Conservation (phyloP, 2,329 filamentous ascomycete species). For the Pseudogymnoascus destructans region DNA sequence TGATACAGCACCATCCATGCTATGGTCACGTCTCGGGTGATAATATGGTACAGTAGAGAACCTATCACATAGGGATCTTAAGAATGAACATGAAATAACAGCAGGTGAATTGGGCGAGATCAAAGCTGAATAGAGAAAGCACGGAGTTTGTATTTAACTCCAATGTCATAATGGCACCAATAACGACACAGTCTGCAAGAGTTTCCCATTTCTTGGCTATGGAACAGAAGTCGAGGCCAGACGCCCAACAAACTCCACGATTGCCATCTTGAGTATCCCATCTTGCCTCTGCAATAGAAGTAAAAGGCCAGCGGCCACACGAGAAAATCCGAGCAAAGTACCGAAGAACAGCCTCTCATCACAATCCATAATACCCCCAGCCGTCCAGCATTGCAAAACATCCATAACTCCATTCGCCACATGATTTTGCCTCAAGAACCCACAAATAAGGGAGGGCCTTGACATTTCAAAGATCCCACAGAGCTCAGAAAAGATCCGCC, state of each 20-base stretch:
- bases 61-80: background rate
- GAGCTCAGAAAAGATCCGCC: background rate
- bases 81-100: background rate
- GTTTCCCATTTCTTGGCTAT: background rate
- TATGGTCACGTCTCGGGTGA: background rate
- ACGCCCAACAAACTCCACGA: background rate
- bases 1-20: background rate
- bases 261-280: background rate
- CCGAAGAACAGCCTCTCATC: background rate
- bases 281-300: background rate
- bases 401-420: background rate
- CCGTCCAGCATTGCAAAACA: background rate
- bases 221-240: background rate
- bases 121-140: background rate
- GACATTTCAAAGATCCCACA: background rate
- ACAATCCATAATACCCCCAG: background rate
- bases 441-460: background rate
- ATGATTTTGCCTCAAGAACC: background rate
- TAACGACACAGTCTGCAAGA: background rate
- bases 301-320: background rate
- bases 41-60: background rate
- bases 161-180: background rate
- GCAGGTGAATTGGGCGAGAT: background rate
- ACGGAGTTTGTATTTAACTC: background rate
- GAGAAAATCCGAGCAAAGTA: background rate